These are phyloP conservation scores for Penicillium janthinellum DNA, from an alignment of 2,329 filamentous ascomycete species.

Conservation along the genomic window DNA sequence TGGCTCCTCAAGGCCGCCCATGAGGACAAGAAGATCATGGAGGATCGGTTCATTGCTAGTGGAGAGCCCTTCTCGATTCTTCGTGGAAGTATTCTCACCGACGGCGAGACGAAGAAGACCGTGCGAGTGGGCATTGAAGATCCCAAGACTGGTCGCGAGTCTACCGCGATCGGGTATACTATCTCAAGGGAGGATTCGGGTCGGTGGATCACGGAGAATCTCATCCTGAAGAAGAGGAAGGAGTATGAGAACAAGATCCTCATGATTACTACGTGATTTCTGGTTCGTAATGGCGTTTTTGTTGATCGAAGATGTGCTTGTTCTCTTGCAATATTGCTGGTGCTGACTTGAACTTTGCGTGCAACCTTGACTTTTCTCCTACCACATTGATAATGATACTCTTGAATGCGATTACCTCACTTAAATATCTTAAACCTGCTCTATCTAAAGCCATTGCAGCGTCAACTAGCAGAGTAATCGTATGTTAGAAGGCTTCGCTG, in stretches of 20 bases:
- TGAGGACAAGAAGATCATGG: constrained; percentile 42
- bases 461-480: too few species aligned
- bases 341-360: background rate
- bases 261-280: constrained; percentile 16
- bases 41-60: constrained; percentile 29
- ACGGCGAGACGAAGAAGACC: constrained; percentile 29
- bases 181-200: constrained; percentile 38
- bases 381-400: too few species aligned
- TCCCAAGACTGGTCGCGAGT: constrained; percentile 33
- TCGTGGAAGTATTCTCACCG: constrained; percentile 38
- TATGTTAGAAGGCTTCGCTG: too few species aligned
- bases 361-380: background rate
- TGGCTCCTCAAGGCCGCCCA: constrained; percentile 37
- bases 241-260: constrained; percentile 18
- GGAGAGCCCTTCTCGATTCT: constrained; percentile 30
- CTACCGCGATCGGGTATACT: constrained; percentile 36
- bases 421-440: too few species aligned
- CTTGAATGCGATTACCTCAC: too few species aligned
- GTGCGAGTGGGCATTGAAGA: constrained; percentile 31
- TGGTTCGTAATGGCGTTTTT: background rate
- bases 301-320: background rate
- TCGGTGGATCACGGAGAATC: constrained; percentile 22
- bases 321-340: background rate
- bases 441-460: too few species aligned
- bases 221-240: constrained; percentile 11